Percentiles rank a stretch among this genome's conserved stretches.
phyloP scores from a whole-genome alignment of 2,329 filamentous ascomycete genomes.

The Hypoxylon sp. region DNA sequence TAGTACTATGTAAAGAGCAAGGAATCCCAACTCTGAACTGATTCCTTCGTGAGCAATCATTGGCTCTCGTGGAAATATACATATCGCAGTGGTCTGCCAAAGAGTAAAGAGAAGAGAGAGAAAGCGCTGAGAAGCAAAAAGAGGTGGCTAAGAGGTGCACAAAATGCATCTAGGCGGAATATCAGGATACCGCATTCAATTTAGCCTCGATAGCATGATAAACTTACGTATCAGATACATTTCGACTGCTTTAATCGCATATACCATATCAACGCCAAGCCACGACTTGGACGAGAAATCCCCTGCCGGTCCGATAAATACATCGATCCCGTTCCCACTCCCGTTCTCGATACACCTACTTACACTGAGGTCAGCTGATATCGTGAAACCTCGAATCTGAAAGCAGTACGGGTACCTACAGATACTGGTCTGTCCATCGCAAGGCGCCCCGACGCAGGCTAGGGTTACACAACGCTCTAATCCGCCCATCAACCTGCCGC shows the following conservation, averaged over 20 bases:
- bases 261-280: neutral
- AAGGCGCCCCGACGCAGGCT: neutral
- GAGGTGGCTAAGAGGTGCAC: conserved; percentile 13
- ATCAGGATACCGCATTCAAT: conserved; percentile 15
- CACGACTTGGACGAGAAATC: too few species aligned
- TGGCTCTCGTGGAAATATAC: too few species aligned
- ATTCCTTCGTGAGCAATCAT: too few species aligned
- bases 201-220: conserved; percentile 13
- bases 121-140: neutral
- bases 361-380: conserved; percentile 30
- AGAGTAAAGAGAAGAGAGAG: neutral
- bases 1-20: neutral
- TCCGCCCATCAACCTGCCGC: too few species aligned
- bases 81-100: neutral
- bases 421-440: too few species aligned
- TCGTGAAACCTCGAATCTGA: too few species aligned
- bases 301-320: too few species aligned
- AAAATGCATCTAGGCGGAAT: conserved; percentile 32
- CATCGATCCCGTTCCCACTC: too few species aligned
- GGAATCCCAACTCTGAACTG: neutral
- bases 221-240: conserved; percentile 21
- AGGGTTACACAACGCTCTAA: conserved; percentile 1
- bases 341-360: too few species aligned
- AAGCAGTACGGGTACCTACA: too few species aligned
- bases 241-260: conserved; percentile 14